phyloP scores from a whole-genome alignment of 768 basidiomycete genomes.

The Leccinum fibrillosum region DNA sequence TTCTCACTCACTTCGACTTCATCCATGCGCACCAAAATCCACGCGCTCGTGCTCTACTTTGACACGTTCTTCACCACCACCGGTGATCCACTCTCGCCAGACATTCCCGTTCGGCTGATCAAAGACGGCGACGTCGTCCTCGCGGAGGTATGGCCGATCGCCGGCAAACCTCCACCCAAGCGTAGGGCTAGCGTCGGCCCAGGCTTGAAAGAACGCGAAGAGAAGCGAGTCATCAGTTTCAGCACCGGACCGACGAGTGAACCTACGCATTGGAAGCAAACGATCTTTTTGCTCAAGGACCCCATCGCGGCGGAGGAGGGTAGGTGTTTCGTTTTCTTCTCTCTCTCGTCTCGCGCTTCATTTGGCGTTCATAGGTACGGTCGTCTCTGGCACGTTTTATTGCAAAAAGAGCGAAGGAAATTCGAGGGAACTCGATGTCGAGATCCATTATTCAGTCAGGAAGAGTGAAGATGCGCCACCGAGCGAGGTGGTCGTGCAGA shows the following conservation, averaged over 20 bases:
- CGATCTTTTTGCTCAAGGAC: conserved; percentile 79
- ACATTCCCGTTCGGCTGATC: conserved; percentile 51
- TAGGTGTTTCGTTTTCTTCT: conserved; percentile 30
- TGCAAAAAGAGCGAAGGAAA: conserved; percentile 79
- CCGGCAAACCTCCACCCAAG: conserved; percentile 57
- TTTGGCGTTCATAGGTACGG: conserved; percentile 48
- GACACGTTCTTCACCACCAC: conserved; percentile 84
- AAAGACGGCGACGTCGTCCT: conserved; percentile 57
- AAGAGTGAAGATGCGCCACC: conserved; percentile 34
- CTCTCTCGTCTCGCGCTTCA: neutral
- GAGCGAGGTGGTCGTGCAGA: conserved; percentile 60
- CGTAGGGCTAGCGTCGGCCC: conserved; percentile 57
- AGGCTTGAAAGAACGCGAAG: conserved; percentile 39
- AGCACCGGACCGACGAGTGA: conserved; percentile 87
- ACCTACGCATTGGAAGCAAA: conserved; percentile 97
- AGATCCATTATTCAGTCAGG: conserved; percentile 72
- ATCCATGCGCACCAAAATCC: conserved; percentile 59
- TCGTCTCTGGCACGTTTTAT: conserved; percentile 76
- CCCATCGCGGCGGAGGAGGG: conserved; percentile 77
- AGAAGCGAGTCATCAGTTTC: conserved; percentile 58
- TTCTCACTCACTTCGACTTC: conserved; percentile 71
- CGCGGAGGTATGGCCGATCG: conserved; percentile 81
- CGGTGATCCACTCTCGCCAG: conserved; percentile 51
- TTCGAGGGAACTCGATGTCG: conserved; percentile 85
- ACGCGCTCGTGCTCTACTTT: conserved; percentile 87